Percentiles rank a stretch among this genome's conserved stretches.
These are phyloP conservation scores for Glycyrrhiza uralensis DNA, from an alignment of 306 rosid genomes.

Conservation along the genomic window DNA sequence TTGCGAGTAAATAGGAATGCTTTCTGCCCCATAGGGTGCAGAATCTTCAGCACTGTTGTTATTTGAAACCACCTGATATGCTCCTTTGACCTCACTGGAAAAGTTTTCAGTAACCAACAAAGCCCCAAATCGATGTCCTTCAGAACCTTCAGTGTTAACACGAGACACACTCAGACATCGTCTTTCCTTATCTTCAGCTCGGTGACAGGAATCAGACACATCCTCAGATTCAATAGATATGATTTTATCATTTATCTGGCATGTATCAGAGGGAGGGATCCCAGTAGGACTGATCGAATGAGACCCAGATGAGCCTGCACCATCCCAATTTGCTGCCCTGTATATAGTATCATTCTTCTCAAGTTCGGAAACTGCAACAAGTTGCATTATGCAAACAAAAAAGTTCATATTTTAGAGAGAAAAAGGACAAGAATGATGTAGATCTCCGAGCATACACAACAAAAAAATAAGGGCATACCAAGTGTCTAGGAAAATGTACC, in stretches of 20 bases:
- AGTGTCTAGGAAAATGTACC: slow-evolving; percentile 37
- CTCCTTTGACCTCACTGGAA: slow-evolving; percentile 24
- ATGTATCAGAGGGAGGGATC: slow-evolving; percentile 21
- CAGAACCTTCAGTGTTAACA: slow-evolving; percentile 12
- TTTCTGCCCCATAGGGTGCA: slow-evolving; percentile 20
- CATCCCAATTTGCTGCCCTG: slow-evolving; percentile 21
- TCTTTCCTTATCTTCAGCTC: slow-evolving; percentile 28
- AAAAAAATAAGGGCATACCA: neutral
- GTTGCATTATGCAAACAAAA: neutral
- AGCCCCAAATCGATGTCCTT: slow-evolving; percentile 18
- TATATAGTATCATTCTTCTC: slow-evolving; percentile 24
- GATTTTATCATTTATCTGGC: slow-evolving; percentile 31
- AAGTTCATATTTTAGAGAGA: slow-evolving; percentile 12
- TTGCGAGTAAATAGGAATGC: slow-evolving; percentile 15
- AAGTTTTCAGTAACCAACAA: slow-evolving; percentile 20
- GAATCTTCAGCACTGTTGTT: slow-evolving; percentile 27
- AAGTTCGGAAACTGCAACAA: slow-evolving; percentile 46
- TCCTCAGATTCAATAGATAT: slow-evolving; percentile 29
- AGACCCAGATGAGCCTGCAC: slow-evolving; percentile 21
- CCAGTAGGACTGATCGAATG: slow-evolving; percentile 28
- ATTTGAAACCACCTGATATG: neutral
- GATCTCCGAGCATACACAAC: slow-evolving; percentile 3
- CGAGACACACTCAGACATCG: slow-evolving; percentile 8
- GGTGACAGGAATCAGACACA: slow-evolving; percentile 20
- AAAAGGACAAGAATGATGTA: slow-evolving; percentile 10